Conservation (phyloP, 2,329 filamentous ascomycete genomes). For the Penicillium sp. region DNA sequence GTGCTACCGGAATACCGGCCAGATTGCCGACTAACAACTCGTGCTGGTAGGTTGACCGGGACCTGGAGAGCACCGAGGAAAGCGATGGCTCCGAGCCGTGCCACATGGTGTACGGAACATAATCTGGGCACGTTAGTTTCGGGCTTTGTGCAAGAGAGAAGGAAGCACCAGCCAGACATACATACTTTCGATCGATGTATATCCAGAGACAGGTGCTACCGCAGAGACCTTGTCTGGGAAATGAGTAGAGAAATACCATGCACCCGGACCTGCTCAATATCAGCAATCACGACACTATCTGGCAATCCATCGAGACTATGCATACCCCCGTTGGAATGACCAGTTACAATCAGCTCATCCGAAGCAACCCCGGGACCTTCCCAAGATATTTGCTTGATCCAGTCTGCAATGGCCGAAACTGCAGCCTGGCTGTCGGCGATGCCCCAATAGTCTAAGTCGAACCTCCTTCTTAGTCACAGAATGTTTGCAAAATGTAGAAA, state of each 20-base stretch:
- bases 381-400: constrained; percentile 55
- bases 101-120: constrained; percentile 62
- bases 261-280: constrained; percentile 51
- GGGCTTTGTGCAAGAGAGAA: background rate
- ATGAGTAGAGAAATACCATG: constrained; percentile 60
- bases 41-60: constrained; percentile 57
- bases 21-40: constrained; percentile 57
- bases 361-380: constrained; percentile 47
- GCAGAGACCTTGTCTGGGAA: constrained; percentile 59
- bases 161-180: constrained; percentile 5
- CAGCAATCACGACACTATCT: background rate
- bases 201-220: constrained; percentile 60
- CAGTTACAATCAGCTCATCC: constrained; percentile 55
- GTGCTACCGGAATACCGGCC: constrained; percentile 55
- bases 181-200: constrained; percentile 57
- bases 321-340: constrained; percentile 61
- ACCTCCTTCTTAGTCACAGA: background rate
- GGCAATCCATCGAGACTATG: background rate
- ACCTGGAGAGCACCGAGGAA: constrained; percentile 50
- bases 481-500: background rate
- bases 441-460: constrained; percentile 53
- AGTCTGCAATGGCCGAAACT: constrained; percentile 50
- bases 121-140: constrained; percentile 40
- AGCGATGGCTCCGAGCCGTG: constrained; percentile 55
- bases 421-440: constrained; percentile 59